Evolutionary conservation across 2,329 filamentous ascomycete species (phyloP), one percentile per base, ranked within the genome.

Genomic region (Hypoxylon sp.): DNA sequence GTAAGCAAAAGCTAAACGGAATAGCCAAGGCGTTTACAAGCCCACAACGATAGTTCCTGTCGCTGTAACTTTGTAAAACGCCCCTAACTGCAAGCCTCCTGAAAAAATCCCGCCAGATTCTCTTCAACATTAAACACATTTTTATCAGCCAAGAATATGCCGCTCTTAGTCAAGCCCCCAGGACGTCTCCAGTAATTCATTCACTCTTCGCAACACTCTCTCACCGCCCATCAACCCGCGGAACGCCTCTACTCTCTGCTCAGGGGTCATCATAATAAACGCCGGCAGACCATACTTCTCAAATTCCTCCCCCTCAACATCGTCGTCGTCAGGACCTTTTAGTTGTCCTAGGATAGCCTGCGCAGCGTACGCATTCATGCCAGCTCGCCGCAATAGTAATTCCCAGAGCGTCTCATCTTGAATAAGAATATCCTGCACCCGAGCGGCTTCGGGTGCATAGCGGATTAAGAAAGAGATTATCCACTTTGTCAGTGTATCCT

Each of bases 321-420:
- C 60, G 12, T 64, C 25, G 8, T 52, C 60, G 12, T 64, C 63
- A 5, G 69, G 70, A 5, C 61, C 61, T 57, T 76, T 76, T 8
- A 84, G 49, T n/a, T 68, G 66, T 1, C 71, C 72, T 23, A 89
- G 70, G 1, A 90, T 73, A 7, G 76, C 74, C 65, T 91, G 88
- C 2, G 89, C 88, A 2, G 87, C 88, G 65, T 83, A 90, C 0
- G 82, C 78, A 67, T 92, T 91, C 65, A 91, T 68, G 0, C 89
- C 89, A 1, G 79, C 78, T 16, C 77, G 74, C 9, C 87, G 76
- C 16, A 92, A 73, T 55, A 89, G 88, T 7, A 82, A 34, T 66
- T 91, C 89, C 84, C 84, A 89, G 23, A 74, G 67, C 1, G 84
- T 86, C 68, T 90, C 87, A 0, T 82, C 79, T 11, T 81, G 69